These are phyloP conservation scores for Licmophora abbreviata DNA, from an alignment of 108 stramenopile species.

Conservation along the genomic window DNA sequence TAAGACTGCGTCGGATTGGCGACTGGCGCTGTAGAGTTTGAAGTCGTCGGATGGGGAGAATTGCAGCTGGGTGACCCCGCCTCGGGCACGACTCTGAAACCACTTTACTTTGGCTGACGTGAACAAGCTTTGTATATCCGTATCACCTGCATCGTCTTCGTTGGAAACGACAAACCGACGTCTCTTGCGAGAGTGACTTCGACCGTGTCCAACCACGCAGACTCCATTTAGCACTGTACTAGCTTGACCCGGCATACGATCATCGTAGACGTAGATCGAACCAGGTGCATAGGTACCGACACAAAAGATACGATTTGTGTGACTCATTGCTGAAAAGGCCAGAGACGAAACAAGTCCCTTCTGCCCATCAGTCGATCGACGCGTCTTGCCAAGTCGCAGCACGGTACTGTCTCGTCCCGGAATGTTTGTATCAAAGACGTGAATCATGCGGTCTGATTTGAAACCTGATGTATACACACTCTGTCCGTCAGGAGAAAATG, in stretches of 20 bases:
- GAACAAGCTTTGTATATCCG: slow-evolving; percentile 23
- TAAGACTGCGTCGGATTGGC: slow-evolving; percentile 62
- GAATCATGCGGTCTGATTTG: slow-evolving; percentile 56
- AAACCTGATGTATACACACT: slow-evolving; percentile 64
- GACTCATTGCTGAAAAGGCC: slow-evolving; percentile 14
- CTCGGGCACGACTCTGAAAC: slow-evolving; percentile 62
- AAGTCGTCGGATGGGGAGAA: slow-evolving; percentile 36
- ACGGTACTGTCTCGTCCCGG: slow-evolving; percentile 50
- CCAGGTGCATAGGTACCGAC: slow-evolving; percentile 80
- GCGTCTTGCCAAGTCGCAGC: slow-evolving; percentile 59
- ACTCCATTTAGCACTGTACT: slow-evolving; percentile 9
- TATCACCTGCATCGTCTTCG: slow-evolving; percentile 9
- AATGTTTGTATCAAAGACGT: slow-evolving; percentile 57
- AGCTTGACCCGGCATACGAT: slow-evolving; percentile 28
- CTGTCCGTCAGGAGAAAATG: slow-evolving; percentile 52
- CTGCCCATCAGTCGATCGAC: slow-evolving; percentile 72
- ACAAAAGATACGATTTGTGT: slow-evolving; percentile 39
- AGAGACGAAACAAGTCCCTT: slow-evolving; percentile 72
- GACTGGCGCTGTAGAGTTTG: slow-evolving; percentile 52
- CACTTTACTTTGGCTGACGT: slow-evolving; percentile 57
- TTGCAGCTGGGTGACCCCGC: slow-evolving; percentile 68
- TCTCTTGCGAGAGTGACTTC: slow-evolving; percentile 25
- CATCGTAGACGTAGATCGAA: slow-evolving; percentile 80
- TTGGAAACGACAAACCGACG: slow-evolving; percentile 31
- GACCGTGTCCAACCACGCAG: slow-evolving; percentile 49